These are phyloP conservation scores for Leucocoprinus leucothites DNA, from an alignment of 768 basidiomycete species.

Conservation along the genomic window DNA sequence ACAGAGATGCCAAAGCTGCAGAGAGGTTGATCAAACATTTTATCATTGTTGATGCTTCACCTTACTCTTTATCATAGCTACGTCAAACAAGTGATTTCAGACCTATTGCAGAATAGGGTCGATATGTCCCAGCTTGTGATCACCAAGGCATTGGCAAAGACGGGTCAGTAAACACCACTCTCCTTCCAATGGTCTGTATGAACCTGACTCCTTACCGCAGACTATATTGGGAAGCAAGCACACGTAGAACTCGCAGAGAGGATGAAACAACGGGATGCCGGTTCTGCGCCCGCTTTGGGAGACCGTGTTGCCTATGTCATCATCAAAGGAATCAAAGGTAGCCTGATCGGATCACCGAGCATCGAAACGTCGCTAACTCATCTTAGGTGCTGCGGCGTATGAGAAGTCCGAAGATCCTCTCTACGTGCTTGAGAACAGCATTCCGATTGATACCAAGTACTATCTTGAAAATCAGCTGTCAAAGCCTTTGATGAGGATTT, in stretches of 20 bases:
- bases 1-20: constrained; percentile 90
- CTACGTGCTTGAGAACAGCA: constrained; percentile 95
- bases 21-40: constrained; percentile 66
- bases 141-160: constrained; percentile 93
- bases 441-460: constrained; percentile 97
- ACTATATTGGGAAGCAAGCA: constrained; percentile 93
- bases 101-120: constrained; percentile 92
- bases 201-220: constrained; percentile 31
- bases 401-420: constrained; percentile 99
- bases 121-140: constrained; percentile 99
- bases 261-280: constrained; percentile 95
- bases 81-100: constrained; percentile 89
- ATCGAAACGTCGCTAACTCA: neutral
- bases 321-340: constrained; percentile 92
- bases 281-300: constrained; percentile 95
- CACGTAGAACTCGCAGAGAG: constrained; percentile 94
- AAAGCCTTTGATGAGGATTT: constrained; percentile 95
- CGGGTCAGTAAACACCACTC: constrained; percentile 42
- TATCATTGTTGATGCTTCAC: neutral
- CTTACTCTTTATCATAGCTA: constrained; percentile 51
- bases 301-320: constrained; percentile 99
- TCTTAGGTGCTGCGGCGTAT: constrained; percentile 87
- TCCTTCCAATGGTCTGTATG: neutral
- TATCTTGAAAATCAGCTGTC: constrained; percentile 98
- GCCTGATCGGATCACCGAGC: neutral